Base-by-base conservation (phyloP, 176 grass and related monocot genomes). In the Aegilops tauschii region DNA sequence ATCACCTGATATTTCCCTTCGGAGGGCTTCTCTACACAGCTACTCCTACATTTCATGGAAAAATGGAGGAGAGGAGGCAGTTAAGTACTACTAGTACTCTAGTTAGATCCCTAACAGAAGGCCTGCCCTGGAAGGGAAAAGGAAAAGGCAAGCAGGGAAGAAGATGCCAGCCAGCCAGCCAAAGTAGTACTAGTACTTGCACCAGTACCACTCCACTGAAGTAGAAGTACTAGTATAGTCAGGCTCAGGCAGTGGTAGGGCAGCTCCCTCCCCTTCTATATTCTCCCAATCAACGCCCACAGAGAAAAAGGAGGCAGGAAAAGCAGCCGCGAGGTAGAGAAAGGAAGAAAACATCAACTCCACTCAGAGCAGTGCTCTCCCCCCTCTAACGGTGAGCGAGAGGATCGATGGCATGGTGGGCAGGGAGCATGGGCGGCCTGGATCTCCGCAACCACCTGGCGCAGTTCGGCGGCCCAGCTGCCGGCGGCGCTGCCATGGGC, bases 391-490 rank as follows among this genome's bases (percentile, higher is more conserved):
- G 25, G 40, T 31, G 12, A 16, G 61, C 14, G 31, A 25, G n/a
- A 5, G n/a, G 47, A 21, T 1, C 2, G 59, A 89, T 87, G 83
- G 83, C 88, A 72, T 95, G 93, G 93, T 93, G 91, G 91, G 73
- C 88, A 11, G 93, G 93, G 37, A 92, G 82, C 44, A 91, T 95
- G 90, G 88, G 88, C 42, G 69, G 88, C 67, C 50, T 90, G 50
- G 93, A 93, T 72, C 89, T 95, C 86, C 91, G 87, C 71, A 92
- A 89, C 81, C 88, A 85, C 87, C 79, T 87, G 35, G 65, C 84
- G 13, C 91, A 86, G 80, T 86, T 89, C 67, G 69, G 65, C 20
- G 61, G 66, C 61, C 73, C 42, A 18, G 74, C 42, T 12, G 74
- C 68, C 45, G 63, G 35, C 23, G 83, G 73, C 79, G 86, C 73